These are phyloP conservation scores for Clavariopsis aquatica DNA, from an alignment of 495 filamentous ascomycete genomes.

Conservation along the genomic window DNA sequence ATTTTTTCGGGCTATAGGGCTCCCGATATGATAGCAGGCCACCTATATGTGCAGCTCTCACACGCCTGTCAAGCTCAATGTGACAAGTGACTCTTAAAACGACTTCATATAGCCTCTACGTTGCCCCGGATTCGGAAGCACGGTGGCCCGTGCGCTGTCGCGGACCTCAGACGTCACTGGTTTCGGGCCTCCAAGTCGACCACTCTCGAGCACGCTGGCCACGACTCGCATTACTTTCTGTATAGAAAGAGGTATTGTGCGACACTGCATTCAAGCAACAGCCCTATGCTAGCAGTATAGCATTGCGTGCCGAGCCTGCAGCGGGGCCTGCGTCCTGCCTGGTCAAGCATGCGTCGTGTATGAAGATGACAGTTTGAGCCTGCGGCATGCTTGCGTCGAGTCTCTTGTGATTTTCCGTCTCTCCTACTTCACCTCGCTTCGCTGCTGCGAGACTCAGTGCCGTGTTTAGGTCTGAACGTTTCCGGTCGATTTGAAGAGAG, in stretches of 20 bases:
- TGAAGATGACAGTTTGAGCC: slow-evolving; percentile 27
- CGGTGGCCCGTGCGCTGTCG: slow-evolving; percentile 17
- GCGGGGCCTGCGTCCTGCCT: neutral
- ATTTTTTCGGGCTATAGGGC: neutral
- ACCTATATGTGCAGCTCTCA: neutral
- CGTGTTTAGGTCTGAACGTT: neutral
- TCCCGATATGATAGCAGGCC: neutral
- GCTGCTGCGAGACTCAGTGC: neutral
- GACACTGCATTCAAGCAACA: slow-evolving; percentile 4
- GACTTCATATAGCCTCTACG: neutral
- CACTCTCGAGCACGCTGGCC: neutral
- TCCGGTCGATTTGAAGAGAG: neutral
- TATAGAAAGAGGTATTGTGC: slow-evolving; percentile 4
- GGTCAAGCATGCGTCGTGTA: slow-evolving; percentile 1
- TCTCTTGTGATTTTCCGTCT: neutral
- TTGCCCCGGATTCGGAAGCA: neutral
- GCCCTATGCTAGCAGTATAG: slow-evolving; percentile 15
- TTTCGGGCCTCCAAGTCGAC: slow-evolving; percentile 10
- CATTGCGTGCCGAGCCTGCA: slow-evolving; percentile 25
- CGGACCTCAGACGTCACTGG: slow-evolving; percentile 17
- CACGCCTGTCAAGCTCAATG: neutral
- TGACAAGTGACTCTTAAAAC: neutral
- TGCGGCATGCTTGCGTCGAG: neutral
- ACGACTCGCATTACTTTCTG: slow-evolving; percentile 6
- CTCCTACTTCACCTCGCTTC: neutral